Conservation (phyloP, 371 early-diverging fungal species). For the Lichtheimia ramosa region DNA sequence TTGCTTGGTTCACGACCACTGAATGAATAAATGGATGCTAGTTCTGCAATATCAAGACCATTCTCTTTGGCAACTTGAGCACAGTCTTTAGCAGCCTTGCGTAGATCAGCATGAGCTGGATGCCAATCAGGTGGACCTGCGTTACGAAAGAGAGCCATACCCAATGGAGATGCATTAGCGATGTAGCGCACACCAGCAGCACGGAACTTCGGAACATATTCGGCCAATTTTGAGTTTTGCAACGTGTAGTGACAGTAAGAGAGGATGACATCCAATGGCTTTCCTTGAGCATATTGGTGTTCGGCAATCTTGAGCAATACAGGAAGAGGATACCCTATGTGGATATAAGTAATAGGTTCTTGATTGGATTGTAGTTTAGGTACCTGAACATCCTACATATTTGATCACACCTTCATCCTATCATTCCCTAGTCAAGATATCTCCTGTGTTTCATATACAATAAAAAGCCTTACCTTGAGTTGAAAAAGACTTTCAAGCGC, state of each 20-base stretch:
- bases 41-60: constrained; percentile 51
- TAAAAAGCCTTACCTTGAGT: constrained; percentile 51
- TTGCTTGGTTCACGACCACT: constrained; percentile 38
- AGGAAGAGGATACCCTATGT: constrained; percentile 68
- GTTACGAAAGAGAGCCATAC: constrained; percentile 73
- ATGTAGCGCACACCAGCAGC: constrained; percentile 63
- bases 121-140: constrained; percentile 73
- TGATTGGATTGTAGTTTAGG: background rate
- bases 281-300: constrained; percentile 57
- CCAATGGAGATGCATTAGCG: constrained; percentile 75
- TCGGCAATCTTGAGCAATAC: constrained; percentile 67
- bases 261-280: constrained; percentile 68
- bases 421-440: background rate
- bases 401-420: constrained; percentile 63
- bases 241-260: constrained; percentile 79
- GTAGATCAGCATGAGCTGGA: constrained; percentile 65
- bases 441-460: background rate
- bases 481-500: constrained; percentile 68
- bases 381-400: constrained; percentile 76
- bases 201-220: constrained; percentile 56
- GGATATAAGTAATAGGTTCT: background rate
- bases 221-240: constrained; percentile 63
- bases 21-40: constrained; percentile 71
- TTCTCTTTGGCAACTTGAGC: constrained; percentile 32
- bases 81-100: constrained; percentile 54